phyloP scores from a whole-genome alignment of 306 rosid genomes.

The Dryas alaskensis region DNA sequence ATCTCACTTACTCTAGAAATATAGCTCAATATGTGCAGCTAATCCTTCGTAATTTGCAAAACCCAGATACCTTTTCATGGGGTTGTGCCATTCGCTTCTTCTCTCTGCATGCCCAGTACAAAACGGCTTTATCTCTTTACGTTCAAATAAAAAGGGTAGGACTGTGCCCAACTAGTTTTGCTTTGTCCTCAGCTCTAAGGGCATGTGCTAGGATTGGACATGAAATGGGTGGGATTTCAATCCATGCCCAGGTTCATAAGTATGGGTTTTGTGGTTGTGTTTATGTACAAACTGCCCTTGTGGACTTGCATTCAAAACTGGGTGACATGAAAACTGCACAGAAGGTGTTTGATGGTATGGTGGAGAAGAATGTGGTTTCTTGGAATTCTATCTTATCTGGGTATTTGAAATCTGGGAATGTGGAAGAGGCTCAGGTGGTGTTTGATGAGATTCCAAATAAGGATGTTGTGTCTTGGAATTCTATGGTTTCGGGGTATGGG shows the following conservation, averaged over 20 bases:
- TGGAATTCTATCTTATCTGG: constrained; percentile 78
- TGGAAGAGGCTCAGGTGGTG: constrained; percentile 44
- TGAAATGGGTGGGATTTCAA: constrained; percentile 36
- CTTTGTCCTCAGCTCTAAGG: constrained; percentile 64
- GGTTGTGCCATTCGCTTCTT: constrained; percentile 65
- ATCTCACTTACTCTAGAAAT: constrained; percentile 30
- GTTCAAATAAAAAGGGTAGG: constrained; percentile 58
- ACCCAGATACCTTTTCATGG: constrained; percentile 67
- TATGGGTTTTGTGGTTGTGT: constrained; percentile 55
- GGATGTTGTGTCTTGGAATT: constrained; percentile 73
- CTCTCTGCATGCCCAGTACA: constrained; percentile 58
- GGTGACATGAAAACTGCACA: constrained; percentile 48
- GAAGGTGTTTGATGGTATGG: constrained; percentile 61
- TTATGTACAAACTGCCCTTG: constrained; percentile 65
- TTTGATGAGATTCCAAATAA: constrained; percentile 55
- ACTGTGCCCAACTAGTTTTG: constrained; percentile 50
- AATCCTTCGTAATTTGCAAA: constrained; percentile 41
- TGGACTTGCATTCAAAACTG: constrained; percentile 56
- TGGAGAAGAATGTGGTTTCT: constrained; percentile 61
- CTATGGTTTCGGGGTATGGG: constrained; percentile 62
- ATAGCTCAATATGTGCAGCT: constrained; percentile 39
- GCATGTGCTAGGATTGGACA: constrained; percentile 55
- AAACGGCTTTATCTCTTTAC: constrained; percentile 53
- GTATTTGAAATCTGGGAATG: constrained; percentile 50
- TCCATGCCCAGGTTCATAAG: constrained; percentile 64